Percentiles rank a stretch among this genome's conserved stretches.
Evolutionary conservation across 805 yeast genomes (phyloP).

Genomic region (Cyberlindnera galapagoensis): DNA sequence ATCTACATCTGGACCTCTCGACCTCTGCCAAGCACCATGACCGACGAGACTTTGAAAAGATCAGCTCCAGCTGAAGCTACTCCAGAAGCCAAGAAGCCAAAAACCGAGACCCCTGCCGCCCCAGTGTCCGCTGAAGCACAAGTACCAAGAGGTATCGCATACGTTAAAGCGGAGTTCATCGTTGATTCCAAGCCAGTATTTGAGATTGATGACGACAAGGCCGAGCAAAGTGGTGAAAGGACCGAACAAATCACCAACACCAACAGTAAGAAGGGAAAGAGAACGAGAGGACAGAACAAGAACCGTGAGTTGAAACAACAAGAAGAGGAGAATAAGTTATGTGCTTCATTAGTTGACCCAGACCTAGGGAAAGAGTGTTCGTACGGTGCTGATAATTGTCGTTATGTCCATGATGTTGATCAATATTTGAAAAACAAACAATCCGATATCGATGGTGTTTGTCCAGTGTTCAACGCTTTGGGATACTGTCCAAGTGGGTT

Average conservation of each 20-base stretch:
- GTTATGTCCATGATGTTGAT: slow-evolving; percentile 68
- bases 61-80: slow-evolving; percentile 13
- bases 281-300: slow-evolving; percentile 76
- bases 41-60: slow-evolving; percentile 17
- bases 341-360: slow-evolving; percentile 58
- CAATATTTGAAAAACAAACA: slow-evolving; percentile 61
- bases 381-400: slow-evolving; percentile 66
- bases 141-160: slow-evolving; percentile 56
- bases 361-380: slow-evolving; percentile 41
- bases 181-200: slow-evolving; percentile 27
- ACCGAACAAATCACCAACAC: slow-evolving; percentile 23
- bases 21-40: no score
- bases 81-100: slow-evolving; percentile 12
- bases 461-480: slow-evolving; percentile 77
- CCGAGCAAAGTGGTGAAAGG: slow-evolving; percentile 36
- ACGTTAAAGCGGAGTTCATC: slow-evolving; percentile 66
- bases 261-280: slow-evolving; percentile 39
- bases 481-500: slow-evolving; percentile 92
- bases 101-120: slow-evolving; percentile 6
- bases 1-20: no score
- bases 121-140: not conserved
- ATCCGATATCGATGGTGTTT: slow-evolving; percentile 63
- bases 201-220: slow-evolving; percentile 39
- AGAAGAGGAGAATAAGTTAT: slow-evolving; percentile 57
- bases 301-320: slow-evolving; percentile 68